Evolutionary conservation across 371 early-diverging fungal species (phyloP), one percentile per base, ranked within the genome.

Genomic region (Mortierella sp.): DNA sequence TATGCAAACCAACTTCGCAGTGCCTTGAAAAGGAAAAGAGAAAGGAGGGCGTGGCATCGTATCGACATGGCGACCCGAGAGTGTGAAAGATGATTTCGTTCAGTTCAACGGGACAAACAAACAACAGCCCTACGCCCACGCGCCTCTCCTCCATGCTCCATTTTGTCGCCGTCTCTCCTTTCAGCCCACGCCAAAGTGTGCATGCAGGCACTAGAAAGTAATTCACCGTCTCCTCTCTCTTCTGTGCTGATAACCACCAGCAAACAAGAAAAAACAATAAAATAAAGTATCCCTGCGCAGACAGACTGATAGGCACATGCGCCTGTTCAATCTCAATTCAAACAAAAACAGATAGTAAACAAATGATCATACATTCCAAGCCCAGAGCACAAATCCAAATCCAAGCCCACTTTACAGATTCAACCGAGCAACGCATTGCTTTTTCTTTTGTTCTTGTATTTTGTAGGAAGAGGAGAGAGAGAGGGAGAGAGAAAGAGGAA

Each of bases 311-410:
- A 31, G 38, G 38, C 31, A 28, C 72, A 44, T 44, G 72, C 47
- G 24, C 71, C 3, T 63, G 31, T 34, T 63, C 42, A 68, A 34
- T 24, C 68, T 42, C 38, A 42, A 42, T 42, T 68, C 7, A 68
- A 38, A 38, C 42, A 38, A 38, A 38, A 38, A 1, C 1, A 65
- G 24, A 24, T 0, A 65, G 21, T 24, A 54, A 42, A 73, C 52
- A 55, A 50, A 72, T 14, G 50, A 50, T 16, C 16, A 58, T 28
- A 68, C 68, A 68, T 68, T 68, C 68, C 68, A 38, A 38, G 65
- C 38, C 38, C 65, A 31, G 21, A 19, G 13, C 21, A 72, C 3
- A 5, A 6, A 73, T 44, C 42, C 52, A 52, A 16, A 54, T 50
- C 47, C 47, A 34, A 73, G 38, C 52, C 52, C 54, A 47, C 52